Evolutionary conservation across 2,329 filamentous ascomycete genomes (phyloP), one percentile per base, ranked within the genome.

Genomic region (Fusarium continuum): DNA sequence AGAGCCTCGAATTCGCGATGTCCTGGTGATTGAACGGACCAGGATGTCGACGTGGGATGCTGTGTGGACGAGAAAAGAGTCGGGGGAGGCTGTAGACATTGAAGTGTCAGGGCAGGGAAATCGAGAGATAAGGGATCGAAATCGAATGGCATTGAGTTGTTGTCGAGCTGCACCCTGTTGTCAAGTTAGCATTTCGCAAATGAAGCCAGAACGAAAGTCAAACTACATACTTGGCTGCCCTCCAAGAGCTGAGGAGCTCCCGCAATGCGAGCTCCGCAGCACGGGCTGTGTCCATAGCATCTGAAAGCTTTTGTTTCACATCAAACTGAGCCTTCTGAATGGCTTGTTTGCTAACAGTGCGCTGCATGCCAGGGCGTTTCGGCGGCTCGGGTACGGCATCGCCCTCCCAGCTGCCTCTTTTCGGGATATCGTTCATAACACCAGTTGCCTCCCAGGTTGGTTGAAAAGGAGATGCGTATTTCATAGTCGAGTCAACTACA

Each of bases 91-190:
- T 90, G 87, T 2, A 98, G 86, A 65, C 94, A 89, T 63, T 90
- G 91, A 10, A 97, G 85, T 29, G 90, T 92, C 34, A 98, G 83
- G 7, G 91, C 88, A 7, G 93, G 92, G 70, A 97, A 97, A 57
- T 92, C 92, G 73, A 96, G 87, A 6, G 90, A 83, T 59, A 93
- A 86, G 28, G 94, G 90, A 66, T 97, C 91, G 77, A 97, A 96
- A 65, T 94, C 91, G 69, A 89, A 89, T 4, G 87, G 86, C 67
- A 81, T 79, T 8, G 84, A 83, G 46, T 79, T 78, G 64, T 82
- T 79, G 58, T 87, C 82, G 43, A 87, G 78, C 40, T 85, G 81
- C 68, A 83, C 80, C 68, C 85, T 88, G 60, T 19, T 25, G 32
- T 57, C 14, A 55, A 44, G 58, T 70, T 63, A 69, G 56, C 22